Conservation (phyloP, 768 basidiomycete species). For the Tephrocybe sp. region DNA sequence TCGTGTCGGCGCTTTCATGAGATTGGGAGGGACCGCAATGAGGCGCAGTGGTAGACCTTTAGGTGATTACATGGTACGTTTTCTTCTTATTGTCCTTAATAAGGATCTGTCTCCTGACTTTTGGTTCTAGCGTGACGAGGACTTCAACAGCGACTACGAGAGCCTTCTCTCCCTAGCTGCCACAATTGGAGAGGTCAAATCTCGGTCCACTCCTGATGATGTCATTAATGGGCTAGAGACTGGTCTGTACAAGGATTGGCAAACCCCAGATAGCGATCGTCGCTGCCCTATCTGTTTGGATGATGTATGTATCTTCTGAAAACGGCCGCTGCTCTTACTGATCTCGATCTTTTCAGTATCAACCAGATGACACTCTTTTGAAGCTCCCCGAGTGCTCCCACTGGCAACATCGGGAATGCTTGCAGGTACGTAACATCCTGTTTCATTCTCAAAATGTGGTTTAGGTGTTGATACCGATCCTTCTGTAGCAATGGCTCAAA, state of each 20-base stretch:
- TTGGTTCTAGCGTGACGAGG: slow-evolving; percentile 61
- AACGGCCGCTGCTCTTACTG: slow-evolving; percentile 9
- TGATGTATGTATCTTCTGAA: slow-evolving; percentile 50
- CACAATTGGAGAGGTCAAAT: slow-evolving; percentile 65
- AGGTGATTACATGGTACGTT: slow-evolving; percentile 54
- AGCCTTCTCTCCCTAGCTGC: slow-evolving; percentile 55
- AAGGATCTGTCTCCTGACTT: slow-evolving; percentile 6
- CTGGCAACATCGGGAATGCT: slow-evolving; percentile 77
- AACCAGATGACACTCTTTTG: slow-evolving; percentile 55
- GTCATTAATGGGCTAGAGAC: slow-evolving; percentile 59
- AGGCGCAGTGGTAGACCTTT: slow-evolving; percentile 23
- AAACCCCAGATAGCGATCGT: slow-evolving; percentile 58
- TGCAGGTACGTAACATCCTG: slow-evolving; percentile 50
- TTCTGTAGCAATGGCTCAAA: slow-evolving; percentile 72
- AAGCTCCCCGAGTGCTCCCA: slow-evolving; percentile 72
- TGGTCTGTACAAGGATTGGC: slow-evolving; percentile 68
- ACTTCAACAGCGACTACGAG: slow-evolving; percentile 78
- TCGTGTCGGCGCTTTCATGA: slow-evolving; percentile 12
- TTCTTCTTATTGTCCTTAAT: slow-evolving; percentile 1
- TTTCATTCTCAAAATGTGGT: not conserved
- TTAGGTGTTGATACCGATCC: slow-evolving; percentile 7
- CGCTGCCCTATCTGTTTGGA: slow-evolving; percentile 85
- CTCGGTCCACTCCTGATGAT: slow-evolving; percentile 59
- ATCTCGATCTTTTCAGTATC: slow-evolving; percentile 47
- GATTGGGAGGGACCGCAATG: slow-evolving; percentile 3